A percentile compares a stretch with the other conserved stretches of the same genome.
These are phyloP conservation scores for Acanthamoeba healyi DNA, from an alignment of 208 protist species.

Conservation along the genomic window DNA sequence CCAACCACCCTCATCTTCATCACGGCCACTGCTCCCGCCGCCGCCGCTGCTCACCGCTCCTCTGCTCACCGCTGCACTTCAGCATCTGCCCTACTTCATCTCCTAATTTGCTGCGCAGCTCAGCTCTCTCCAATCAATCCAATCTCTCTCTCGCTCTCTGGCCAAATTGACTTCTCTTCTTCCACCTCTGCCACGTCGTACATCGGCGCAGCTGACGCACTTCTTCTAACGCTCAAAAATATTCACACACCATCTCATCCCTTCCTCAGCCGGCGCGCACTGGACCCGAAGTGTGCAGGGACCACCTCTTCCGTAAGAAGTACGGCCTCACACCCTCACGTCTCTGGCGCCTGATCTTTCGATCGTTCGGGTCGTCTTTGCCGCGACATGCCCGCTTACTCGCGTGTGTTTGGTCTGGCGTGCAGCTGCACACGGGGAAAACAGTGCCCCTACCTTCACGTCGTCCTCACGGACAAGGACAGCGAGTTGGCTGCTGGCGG, in stretches of 20 bases:
- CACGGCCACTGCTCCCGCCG: not conserved
- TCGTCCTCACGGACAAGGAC: slow-evolving; percentile 61
- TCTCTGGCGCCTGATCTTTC: not conserved
- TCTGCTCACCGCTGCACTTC: slow-evolving; percentile 1
- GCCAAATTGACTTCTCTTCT: not conserved
- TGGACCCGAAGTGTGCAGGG: slow-evolving; percentile 61
- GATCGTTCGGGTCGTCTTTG: not conserved
- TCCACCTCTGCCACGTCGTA: not conserved
- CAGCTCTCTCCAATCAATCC: not conserved
- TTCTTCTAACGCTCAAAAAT: not conserved
- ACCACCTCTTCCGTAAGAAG: slow-evolving; percentile 71
- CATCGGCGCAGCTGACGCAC: too few species aligned
- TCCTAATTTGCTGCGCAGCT: not conserved
- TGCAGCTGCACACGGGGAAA: slow-evolving; percentile 50
- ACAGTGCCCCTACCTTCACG: slow-evolving; percentile 67
- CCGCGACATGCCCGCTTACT: not conserved
- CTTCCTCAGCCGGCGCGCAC: slow-evolving; percentile 40
- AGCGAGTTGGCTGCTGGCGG: not conserved
- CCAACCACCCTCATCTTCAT: not conserved
- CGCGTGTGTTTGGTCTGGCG: not conserved
- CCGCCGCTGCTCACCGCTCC: not conserved
- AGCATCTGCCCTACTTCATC: not conserved
- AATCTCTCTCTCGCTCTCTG: too few species aligned
- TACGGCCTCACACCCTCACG: not conserved
- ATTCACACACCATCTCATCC: slow-evolving; percentile 16